Conservation (phyloP, 169 alveolate species). For the Plasmodium fragile region DNA sequence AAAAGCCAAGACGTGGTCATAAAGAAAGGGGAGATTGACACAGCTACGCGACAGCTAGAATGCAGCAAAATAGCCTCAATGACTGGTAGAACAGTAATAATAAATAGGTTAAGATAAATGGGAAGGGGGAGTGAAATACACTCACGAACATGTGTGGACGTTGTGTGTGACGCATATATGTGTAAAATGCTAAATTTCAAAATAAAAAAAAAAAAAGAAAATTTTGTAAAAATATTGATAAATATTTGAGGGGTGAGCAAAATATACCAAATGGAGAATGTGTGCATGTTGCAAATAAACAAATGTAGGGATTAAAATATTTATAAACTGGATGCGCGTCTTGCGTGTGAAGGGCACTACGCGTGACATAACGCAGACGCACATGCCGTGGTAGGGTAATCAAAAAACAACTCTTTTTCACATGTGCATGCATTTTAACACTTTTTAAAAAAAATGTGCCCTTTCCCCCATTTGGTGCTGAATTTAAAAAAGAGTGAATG, state of each 20-base stretch:
- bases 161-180: neutral
- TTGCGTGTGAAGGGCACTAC: neutral
- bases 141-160: neutral
- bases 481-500: neutral
- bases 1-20: neutral
- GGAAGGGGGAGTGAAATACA: neutral
- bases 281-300: neutral
- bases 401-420: neutral
- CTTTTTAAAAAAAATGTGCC: neutral
- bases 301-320: neutral
- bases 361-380: slow-evolving; percentile 2
- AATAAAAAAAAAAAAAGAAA: neutral
- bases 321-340: neutral
- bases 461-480: neutral
- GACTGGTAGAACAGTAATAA: neutral
- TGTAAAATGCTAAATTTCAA: neutral
- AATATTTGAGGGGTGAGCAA: neutral
- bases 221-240: neutral
- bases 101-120: neutral
- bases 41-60: neutral
- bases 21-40: neutral
- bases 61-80: neutral
- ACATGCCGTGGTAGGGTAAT: neutral
- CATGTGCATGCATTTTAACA: neutral
- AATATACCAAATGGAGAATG: neutral